Evolutionary conservation across 2,329 filamentous ascomycete species (phyloP).

Genomic region (Colletotrichum australisinense): DNA sequence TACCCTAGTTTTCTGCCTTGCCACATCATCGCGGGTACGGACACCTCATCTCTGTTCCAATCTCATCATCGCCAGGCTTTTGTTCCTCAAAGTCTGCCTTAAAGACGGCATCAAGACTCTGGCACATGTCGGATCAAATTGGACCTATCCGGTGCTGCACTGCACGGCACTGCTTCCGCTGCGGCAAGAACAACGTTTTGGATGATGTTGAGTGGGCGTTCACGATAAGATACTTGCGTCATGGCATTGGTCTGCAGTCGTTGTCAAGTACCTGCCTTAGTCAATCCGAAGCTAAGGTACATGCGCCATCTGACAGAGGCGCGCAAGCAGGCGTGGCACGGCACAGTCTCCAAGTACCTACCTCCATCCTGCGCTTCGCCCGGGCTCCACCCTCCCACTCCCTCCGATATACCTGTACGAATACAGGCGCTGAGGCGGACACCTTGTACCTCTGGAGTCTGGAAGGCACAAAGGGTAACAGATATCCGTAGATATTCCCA

Average conservation of each 20-base stretch:
- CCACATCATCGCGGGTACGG: neutral
- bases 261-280: conserved; percentile 21
- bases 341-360: conserved; percentile 1
- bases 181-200: conserved; percentile 3
- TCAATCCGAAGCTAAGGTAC: conserved; percentile 12
- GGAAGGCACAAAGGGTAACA: too few species aligned
- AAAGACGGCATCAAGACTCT: neutral
- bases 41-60: neutral
- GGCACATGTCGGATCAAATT: neutral
- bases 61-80: neutral
- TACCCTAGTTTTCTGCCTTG: neutral
- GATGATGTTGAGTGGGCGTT: neutral
- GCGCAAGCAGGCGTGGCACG: neutral
- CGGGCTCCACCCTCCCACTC: conserved; percentile 8
- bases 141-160: neutral
- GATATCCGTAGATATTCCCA: neutral
- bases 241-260: neutral
- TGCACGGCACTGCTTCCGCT: conserved; percentile 17
- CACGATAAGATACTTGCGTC: conserved; percentile 1
- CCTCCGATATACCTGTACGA: neutral
- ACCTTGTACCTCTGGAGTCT: neutral
- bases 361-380: neutral
- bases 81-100: neutral
- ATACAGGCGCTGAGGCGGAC: neutral
- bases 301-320: neutral